These are phyloP conservation scores for Peniophora sp. DNA, from an alignment of 1,284 basidiomycete genomes.

Conservation along the genomic window DNA sequence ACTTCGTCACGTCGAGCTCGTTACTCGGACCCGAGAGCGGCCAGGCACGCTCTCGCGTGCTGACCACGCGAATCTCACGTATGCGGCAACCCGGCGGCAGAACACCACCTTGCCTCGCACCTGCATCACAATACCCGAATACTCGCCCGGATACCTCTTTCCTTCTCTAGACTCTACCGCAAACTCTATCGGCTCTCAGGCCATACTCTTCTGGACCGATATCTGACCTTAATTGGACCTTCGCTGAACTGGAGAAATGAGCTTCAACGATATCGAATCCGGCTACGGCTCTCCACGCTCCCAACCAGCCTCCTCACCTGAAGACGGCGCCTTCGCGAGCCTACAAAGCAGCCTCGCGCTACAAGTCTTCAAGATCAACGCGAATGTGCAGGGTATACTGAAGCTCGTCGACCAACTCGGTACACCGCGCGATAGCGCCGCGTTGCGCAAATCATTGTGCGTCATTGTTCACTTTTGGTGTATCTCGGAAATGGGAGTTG, in stretches of 20 bases:
- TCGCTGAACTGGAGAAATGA: conserved; percentile 35
- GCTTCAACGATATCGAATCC: conserved; percentile 73
- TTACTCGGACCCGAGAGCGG: too few relatives aligned
- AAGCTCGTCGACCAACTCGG: conserved; percentile 91
- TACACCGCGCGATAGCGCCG: conserved; percentile 66
- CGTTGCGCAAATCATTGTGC: conserved; percentile 73
- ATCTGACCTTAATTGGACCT: too few relatives aligned
- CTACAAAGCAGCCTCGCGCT: conserved; percentile 85
- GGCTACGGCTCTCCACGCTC: conserved; percentile 43
- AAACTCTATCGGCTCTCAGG: too few relatives aligned
- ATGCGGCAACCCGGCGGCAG: too few relatives aligned
- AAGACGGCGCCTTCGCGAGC: conserved; percentile 67
- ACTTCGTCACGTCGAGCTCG: too few relatives aligned
- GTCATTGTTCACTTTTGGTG: conserved; percentile 20
- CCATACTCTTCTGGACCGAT: too few relatives aligned
- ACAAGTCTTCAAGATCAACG: conserved; percentile 98
- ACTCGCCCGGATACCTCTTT: too few relatives aligned
- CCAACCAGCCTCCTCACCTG: conserved; percentile 38
- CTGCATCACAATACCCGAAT: too few relatives aligned
- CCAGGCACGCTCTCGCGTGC: too few relatives aligned
- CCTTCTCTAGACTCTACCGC: too few relatives aligned
- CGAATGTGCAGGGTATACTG: conserved; percentile 92
- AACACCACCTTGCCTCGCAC: too few relatives aligned
- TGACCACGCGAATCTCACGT: too few relatives aligned
- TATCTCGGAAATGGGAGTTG: background rate